phyloP scores from a whole-genome alignment of 2,329 filamentous ascomycete species.

The Fusarium sarcochroum region DNA sequence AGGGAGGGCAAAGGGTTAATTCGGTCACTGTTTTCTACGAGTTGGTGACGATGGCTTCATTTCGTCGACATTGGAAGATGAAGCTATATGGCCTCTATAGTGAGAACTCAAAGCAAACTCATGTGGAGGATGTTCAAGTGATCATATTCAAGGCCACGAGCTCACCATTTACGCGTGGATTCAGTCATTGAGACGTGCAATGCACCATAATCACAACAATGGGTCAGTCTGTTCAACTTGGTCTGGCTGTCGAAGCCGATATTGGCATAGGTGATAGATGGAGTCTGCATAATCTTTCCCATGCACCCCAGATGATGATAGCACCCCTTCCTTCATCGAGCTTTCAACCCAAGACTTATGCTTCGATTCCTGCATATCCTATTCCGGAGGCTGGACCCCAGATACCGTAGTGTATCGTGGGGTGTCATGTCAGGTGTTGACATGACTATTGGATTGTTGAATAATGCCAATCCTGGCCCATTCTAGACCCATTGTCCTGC shows the following conservation, averaged over 20 bases:
- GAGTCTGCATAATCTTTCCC: background rate
- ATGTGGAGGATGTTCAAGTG: background rate
- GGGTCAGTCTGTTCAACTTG: background rate
- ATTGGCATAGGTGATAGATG: background rate
- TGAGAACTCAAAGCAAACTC: background rate
- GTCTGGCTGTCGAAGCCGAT: background rate
- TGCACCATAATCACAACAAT: background rate
- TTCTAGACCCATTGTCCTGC: too few species aligned
- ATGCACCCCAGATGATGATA: background rate
- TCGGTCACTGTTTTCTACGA: background rate
- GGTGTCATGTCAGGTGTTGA: background rate
- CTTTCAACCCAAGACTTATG: background rate
- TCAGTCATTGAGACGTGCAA: background rate
- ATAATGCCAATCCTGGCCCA: too few species aligned
- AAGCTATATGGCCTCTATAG: background rate
- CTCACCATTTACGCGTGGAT: background rate
- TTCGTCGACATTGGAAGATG: too few species aligned
- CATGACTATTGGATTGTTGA: background rate
- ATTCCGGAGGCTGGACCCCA: background rate
- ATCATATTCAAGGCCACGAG: background rate
- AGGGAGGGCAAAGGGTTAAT: background rate
- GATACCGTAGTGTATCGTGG: background rate
- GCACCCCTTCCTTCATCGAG: background rate
- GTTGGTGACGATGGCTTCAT: background rate
- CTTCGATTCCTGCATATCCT: background rate